Evolutionary conservation across 2,329 filamentous ascomycete species (phyloP).

Genomic region (Davidsoniella virescens): DNA sequence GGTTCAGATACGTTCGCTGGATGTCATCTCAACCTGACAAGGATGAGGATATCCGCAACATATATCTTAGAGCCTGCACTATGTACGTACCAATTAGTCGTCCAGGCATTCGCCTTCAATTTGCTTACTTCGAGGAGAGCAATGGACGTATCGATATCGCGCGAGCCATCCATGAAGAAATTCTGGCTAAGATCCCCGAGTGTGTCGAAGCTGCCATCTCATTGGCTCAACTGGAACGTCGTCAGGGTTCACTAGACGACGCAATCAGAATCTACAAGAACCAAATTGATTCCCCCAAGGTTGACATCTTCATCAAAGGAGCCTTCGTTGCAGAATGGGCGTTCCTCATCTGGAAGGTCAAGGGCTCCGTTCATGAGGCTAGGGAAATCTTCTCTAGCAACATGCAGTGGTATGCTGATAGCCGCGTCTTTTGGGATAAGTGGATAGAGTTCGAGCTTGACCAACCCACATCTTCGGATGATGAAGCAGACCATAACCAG

Average conservation of each 20-base stretch:
- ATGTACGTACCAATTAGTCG: slow-evolving; percentile 76
- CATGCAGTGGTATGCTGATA: slow-evolving; percentile 69
- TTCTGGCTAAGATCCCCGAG: slow-evolving; percentile 60
- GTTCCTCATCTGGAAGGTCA: slow-evolving; percentile 69
- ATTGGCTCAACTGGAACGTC: slow-evolving; percentile 70
- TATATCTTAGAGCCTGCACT: slow-evolving; percentile 74
- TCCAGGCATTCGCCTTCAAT: slow-evolving; percentile 72
- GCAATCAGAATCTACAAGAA: slow-evolving; percentile 71
- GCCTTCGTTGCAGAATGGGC: slow-evolving; percentile 83
- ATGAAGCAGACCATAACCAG: slow-evolving; percentile 48
- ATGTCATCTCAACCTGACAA: slow-evolving; percentile 69
- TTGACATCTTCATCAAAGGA: slow-evolving; percentile 68
- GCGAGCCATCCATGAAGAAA: slow-evolving; percentile 67
- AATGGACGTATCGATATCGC: slow-evolving; percentile 60
- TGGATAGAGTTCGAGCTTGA: slow-evolving; percentile 82
- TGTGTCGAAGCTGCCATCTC: slow-evolving; percentile 80
- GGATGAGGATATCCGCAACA: slow-evolving; percentile 78
- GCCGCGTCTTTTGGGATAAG: slow-evolving; percentile 73
- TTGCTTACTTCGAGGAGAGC: slow-evolving; percentile 89
- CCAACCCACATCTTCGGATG: slow-evolving; percentile 52
- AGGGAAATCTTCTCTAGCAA: slow-evolving; percentile 72
- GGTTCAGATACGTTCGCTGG: slow-evolving; percentile 94
- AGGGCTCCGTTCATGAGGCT: slow-evolving; percentile 64
- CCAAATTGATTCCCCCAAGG: slow-evolving; percentile 57
- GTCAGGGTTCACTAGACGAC: slow-evolving; percentile 67